Evolutionary conservation across 768 basidiomycete genomes (phyloP).

Genomic region (Mycena rosella): DNA sequence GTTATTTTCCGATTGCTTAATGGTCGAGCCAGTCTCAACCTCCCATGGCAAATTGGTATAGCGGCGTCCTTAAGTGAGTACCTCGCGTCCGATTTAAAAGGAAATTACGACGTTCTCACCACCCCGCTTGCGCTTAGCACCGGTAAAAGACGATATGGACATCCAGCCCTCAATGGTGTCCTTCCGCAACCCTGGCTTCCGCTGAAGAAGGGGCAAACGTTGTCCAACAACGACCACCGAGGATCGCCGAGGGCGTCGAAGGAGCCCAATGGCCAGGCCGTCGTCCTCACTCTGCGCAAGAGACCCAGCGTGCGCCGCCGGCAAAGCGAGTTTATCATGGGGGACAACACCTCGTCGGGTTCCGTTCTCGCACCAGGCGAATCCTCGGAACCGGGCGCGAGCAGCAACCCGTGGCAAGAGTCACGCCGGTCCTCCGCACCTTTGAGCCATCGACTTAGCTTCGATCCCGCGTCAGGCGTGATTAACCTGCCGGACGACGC

Average conservation of each 20-base stretch:
- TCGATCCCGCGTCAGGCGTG: conserved; percentile 88
- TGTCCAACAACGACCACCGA: conserved; percentile 69
- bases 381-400: conserved; percentile 41
- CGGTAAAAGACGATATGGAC: conserved; percentile 94
- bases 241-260: conserved; percentile 52
- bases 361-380: conserved; percentile 38
- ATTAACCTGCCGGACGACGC: conserved; percentile 84
- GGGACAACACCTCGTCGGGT: conserved; percentile 35
- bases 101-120: conserved; percentile 7
- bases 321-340: conserved; percentile 35
- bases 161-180: conserved; percentile 94
- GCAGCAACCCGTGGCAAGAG: conserved; percentile 80
- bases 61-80: conserved; percentile 88
- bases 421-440: conserved; percentile 49
- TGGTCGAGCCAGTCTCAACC: conserved; percentile 81
- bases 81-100: background rate
- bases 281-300: conserved; percentile 86
- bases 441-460: conserved; percentile 78
- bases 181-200: conserved; percentile 97
- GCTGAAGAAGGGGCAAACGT: conserved; percentile 82
- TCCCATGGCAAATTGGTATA: conserved; percentile 96
- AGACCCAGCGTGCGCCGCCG: conserved; percentile 68
- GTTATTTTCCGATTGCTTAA: conserved; percentile 16
- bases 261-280: conserved; percentile 66
- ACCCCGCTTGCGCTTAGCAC: conserved; percentile 68